Conservation (phyloP, 176 grass and related monocot genomes). For the Oropetium thomaeum region DNA sequence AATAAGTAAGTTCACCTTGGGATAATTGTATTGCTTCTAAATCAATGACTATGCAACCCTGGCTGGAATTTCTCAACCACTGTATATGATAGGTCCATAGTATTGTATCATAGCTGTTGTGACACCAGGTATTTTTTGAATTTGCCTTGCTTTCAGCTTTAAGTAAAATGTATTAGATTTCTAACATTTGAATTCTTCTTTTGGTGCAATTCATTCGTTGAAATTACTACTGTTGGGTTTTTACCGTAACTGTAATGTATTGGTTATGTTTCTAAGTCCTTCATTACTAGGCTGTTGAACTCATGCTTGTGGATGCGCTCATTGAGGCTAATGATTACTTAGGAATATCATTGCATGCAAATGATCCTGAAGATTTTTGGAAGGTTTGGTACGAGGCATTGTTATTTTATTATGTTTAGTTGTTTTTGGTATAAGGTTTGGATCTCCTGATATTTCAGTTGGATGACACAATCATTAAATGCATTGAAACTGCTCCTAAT, state of each 20-base stretch:
- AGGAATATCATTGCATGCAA: conserved; percentile 68
- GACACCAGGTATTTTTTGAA: neutral
- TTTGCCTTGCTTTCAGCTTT: neutral
- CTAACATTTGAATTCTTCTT: neutral
- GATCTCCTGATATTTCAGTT: conserved; percentile 49
- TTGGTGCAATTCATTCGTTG: neutral
- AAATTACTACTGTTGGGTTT: neutral
- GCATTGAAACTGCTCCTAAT: conserved; percentile 65
- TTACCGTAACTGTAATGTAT: conserved; percentile 1
- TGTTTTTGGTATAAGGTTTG: neutral
- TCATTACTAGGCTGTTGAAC: conserved; percentile 68
- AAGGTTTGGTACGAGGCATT: conserved; percentile 49
- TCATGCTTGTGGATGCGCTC: conserved; percentile 88
- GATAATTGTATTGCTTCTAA: neutral
- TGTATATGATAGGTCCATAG: neutral
- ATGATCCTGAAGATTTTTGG: conserved; percentile 86
- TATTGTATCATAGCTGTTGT: neutral
- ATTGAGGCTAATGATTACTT: conserved; percentile 74
- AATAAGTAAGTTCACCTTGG: neutral
- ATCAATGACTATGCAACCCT: neutral
- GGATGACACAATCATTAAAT: conserved; percentile 88
- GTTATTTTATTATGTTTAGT: conserved; percentile 11
- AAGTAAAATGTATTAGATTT: neutral
- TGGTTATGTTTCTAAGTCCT: conserved; percentile 30
- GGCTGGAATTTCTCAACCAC: neutral